Conservation (phyloP, 345 rosid species). For the Erucastrum elatum region DNA sequence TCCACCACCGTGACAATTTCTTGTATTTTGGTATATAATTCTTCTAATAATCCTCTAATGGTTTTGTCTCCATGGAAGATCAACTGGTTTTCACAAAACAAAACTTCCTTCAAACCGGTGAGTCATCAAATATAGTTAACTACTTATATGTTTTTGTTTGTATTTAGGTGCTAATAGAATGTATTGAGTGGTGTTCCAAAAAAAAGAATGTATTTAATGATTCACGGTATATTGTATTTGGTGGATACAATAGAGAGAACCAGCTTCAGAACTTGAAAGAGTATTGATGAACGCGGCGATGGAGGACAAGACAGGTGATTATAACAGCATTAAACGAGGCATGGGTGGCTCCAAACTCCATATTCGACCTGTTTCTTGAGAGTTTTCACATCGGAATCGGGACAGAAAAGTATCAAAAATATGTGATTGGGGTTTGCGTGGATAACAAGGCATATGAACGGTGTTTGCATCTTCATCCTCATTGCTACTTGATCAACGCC, state of each 20-base stretch:
- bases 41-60: slow-evolving; percentile 14
- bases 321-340: neutral
- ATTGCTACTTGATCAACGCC: neutral
- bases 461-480: neutral
- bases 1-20: neutral
- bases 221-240: neutral
- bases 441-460: neutral
- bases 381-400: neutral
- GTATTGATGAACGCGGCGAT: neutral
- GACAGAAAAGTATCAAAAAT: neutral
- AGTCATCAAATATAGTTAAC: neutral
- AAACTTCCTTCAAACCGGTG: neutral
- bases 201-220: neutral
- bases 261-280: neutral
- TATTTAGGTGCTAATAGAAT: neutral
- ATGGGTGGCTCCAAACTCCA: neutral
- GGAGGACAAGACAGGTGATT: neutral
- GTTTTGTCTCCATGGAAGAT: neutral
- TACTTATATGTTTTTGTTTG: neutral
- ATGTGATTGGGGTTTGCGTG: neutral
- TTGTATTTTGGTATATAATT: neutral
- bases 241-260: neutral
- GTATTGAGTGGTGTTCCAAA: too few relatives aligned
- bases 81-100: slow-evolving; percentile 15
- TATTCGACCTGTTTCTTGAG: neutral